Percentiles rank a stretch among this genome's conserved stretches.
These are phyloP conservation scores for Proliferodiscus dingleyae DNA, from an alignment of 2,329 filamentous ascomycete genomes.

Conservation along the genomic window DNA sequence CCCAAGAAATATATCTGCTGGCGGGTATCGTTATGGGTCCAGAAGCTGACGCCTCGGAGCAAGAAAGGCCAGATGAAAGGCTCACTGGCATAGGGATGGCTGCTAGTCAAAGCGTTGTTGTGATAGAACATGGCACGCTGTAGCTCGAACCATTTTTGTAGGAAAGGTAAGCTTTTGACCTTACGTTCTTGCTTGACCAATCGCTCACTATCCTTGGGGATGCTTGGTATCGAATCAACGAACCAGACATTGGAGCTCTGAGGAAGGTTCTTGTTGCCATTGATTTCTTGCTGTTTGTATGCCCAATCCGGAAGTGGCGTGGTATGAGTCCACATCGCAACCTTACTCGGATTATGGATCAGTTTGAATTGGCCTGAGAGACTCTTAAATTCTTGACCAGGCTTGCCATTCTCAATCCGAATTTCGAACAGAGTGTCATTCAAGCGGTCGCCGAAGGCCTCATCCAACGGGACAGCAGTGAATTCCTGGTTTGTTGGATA, in stretches of 20 bases:
- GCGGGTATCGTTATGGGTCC: constrained; percentile 91
- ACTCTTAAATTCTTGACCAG: constrained; percentile 78
- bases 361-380: constrained; percentile 93
- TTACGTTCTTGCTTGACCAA: constrained; percentile 70
- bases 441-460: constrained; percentile 67
- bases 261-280: constrained; percentile 93
- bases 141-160: constrained; percentile 92
- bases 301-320: constrained; percentile 96
- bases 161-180: constrained; percentile 80
- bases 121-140: constrained; percentile 99
- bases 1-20: constrained; percentile 98
- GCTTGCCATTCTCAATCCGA: constrained; percentile 80
- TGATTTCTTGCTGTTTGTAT: constrained; percentile 97
- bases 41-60: constrained; percentile 95
- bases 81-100: constrained; percentile 90
- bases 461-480: constrained; percentile 70
- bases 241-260: constrained; percentile 93
- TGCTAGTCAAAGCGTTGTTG: constrained; percentile 96
- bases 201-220: constrained; percentile 65
- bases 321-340: constrained; percentile 98
- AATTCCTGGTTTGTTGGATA: constrained; percentile 99
- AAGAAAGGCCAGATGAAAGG: constrained; percentile 98
- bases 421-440: constrained; percentile 94
- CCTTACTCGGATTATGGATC: constrained; percentile 88
- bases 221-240: constrained; percentile 82